Percentiles rank a stretch among this genome's conserved stretches.
Evolutionary conservation across 768 basidiomycete genomes (phyloP).

Genomic region (Lentinus brumalis): DNA sequence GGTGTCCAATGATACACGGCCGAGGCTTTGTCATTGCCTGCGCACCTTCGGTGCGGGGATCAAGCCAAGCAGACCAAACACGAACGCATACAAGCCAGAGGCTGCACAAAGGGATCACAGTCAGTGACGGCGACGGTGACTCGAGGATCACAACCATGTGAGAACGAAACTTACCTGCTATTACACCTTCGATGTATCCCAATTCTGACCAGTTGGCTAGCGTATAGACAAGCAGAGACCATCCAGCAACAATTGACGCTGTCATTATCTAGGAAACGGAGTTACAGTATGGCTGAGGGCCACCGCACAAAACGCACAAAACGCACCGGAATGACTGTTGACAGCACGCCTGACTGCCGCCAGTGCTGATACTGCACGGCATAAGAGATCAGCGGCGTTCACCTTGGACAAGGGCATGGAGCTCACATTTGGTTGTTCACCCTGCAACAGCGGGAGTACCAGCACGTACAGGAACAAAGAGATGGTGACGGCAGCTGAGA

Average conservation of each 20-base stretch:
- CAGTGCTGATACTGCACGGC: slow-evolving; percentile 65
- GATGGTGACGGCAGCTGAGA: slow-evolving; percentile 61
- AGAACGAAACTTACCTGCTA: slow-evolving; percentile 52
- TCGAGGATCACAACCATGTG: background rate
- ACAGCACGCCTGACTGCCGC: slow-evolving; percentile 70
- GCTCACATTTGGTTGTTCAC: slow-evolving; percentile 69
- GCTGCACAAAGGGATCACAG: slow-evolving; percentile 40
- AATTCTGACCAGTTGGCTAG: slow-evolving; percentile 68
- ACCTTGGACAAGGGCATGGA: background rate
- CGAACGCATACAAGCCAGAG: slow-evolving; percentile 66
- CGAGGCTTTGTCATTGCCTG: slow-evolving; percentile 32
- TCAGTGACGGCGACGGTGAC: background rate
- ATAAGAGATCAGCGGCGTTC: background rate
- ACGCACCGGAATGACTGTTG: slow-evolving; percentile 62
- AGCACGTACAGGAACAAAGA: slow-evolving; percentile 74
- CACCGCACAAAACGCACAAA: background rate
- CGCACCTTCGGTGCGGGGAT: slow-evolving; percentile 64
- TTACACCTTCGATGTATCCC: slow-evolving; percentile 62
- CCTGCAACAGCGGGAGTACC: slow-evolving; percentile 64
- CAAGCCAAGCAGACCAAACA: slow-evolving; percentile 75
- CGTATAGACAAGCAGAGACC: slow-evolving; percentile 60
- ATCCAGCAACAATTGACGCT: slow-evolving; percentile 67
- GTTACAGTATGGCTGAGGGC: background rate
- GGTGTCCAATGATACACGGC: slow-evolving; percentile 3
- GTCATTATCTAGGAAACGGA: slow-evolving; percentile 50